These are phyloP conservation scores for Ophidiomyces ophidiicola DNA, from an alignment of 2,329 filamentous ascomycete genomes.

Conservation along the genomic window DNA sequence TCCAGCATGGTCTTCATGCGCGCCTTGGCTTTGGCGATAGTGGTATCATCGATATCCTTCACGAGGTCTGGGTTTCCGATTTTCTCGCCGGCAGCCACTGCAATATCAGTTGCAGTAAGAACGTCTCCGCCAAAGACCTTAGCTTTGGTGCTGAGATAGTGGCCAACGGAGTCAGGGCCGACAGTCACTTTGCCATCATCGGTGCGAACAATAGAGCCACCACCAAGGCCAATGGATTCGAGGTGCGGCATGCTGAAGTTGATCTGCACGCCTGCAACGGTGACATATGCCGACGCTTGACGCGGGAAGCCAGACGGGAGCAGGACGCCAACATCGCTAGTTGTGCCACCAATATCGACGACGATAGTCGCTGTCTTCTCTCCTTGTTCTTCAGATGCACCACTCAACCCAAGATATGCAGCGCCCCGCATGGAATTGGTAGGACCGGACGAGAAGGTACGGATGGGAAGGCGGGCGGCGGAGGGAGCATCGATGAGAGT, in stretches of 20 bases:
- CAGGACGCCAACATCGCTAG: conserved; percentile 48
- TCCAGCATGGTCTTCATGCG: conserved; percentile 39
- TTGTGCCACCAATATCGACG: conserved; percentile 50
- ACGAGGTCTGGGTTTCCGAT: conserved; percentile 18
- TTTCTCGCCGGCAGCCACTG: conserved; percentile 18
- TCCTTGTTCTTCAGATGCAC: neutral
- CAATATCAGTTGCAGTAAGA: conserved; percentile 44
- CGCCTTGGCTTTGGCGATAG: conserved; percentile 15
- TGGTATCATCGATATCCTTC: conserved; percentile 14
- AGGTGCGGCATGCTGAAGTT: conserved; percentile 49
- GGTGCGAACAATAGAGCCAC: conserved; percentile 37
- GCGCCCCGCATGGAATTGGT: conserved; percentile 45
- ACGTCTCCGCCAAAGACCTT: conserved; percentile 43
- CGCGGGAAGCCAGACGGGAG: conserved; percentile 48
- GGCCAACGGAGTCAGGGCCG: conserved; percentile 47
- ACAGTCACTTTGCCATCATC: conserved; percentile 30
- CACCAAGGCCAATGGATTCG: conserved; percentile 45
- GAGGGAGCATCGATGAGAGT: conserved; percentile 38
- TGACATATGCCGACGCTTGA: conserved; percentile 47
- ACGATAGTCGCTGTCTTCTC: conserved; percentile 30
- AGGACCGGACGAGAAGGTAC: conserved; percentile 41
- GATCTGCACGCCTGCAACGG: conserved; percentile 47
- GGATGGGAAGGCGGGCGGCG: conserved; percentile 39
- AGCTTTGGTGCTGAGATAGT: conserved; percentile 38
- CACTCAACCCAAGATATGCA: conserved; percentile 24